phyloP scores from a whole-genome alignment of 1,139 yeast genomes.

The Lodderomyces theae region DNA sequence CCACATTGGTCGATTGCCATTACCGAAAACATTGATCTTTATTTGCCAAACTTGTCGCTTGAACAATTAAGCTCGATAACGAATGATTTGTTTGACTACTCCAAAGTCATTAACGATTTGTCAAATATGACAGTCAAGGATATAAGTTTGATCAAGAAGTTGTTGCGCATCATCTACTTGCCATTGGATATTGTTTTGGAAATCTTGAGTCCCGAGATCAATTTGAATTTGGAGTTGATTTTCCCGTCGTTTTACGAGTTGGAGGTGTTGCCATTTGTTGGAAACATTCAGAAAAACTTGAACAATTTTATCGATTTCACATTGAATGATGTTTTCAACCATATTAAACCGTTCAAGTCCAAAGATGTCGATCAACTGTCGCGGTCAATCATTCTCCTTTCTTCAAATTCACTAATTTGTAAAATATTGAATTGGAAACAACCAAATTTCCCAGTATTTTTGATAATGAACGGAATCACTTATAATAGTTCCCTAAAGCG shows the following conservation, averaged over 20 bases:
- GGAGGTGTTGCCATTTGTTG: conserved; percentile 50
- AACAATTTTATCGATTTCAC: conserved; percentile 76
- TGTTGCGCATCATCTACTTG: conserved; percentile 47
- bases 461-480: conserved; percentile 68
- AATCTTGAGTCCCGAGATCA: conserved; percentile 54
- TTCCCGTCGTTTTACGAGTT: conserved; percentile 77
- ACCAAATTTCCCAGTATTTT: conserved; percentile 94
- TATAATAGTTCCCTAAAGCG: conserved; percentile 27
- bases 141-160: conserved; percentile 35
- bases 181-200: conserved; percentile 62
- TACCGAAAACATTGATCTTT: conserved; percentile 55
- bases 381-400: conserved; percentile 75
- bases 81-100: conserved; percentile 41
- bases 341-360: conserved; percentile 48
- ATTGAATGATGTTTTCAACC: conserved; percentile 70
- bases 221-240: conserved; percentile 73
- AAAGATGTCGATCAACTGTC: conserved; percentile 19
- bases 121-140: conserved; percentile 38
- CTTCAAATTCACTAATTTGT: conserved; percentile 85
- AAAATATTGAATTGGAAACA: conserved; percentile 96
- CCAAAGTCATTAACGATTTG: conserved; percentile 41
- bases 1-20: conserved; percentile 66
- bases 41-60: conserved; percentile 41
- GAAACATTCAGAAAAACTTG: conserved; percentile 47
- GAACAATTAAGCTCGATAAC: conserved; percentile 44